These are phyloP conservation scores for Stagonosporopsis chrysanthemi DNA, from an alignment of 2,329 filamentous ascomycete species.

Conservation along the genomic window DNA sequence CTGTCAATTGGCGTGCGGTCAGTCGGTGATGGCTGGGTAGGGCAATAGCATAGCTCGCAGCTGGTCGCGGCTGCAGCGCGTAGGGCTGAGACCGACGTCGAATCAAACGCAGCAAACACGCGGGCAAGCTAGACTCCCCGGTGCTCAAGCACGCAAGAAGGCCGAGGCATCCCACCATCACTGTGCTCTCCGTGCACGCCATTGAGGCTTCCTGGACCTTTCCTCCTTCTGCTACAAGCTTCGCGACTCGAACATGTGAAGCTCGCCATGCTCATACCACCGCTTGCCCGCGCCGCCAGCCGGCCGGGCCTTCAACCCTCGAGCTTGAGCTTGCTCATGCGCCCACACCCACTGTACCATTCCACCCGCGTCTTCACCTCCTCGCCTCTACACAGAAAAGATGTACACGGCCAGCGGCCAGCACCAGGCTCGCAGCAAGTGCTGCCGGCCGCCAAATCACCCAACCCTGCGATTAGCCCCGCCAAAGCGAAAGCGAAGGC, in stretches of 20 bases:
- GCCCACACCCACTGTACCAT: conserved; percentile 30
- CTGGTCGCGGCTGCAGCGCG: conserved; percentile 12
- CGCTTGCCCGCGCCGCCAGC: conserved; percentile 45
- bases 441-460: conserved; percentile 24
- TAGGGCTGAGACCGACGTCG: conserved; percentile 18
- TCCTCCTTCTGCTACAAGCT: not conserved
- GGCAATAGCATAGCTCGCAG: conserved; percentile 13
- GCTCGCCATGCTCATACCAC: conserved; percentile 45
- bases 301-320: conserved; percentile 35
- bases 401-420: conserved; percentile 47
- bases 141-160: conserved; percentile 14
- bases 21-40: conserved; percentile 14
- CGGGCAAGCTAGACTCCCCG: conserved; percentile 16
- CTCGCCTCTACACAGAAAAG: conserved; percentile 54
- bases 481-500: conserved; percentile 32
- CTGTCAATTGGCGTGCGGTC: conserved; percentile 32
- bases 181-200: conserved; percentile 7
- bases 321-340: conserved; percentile 27
- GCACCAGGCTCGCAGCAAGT: conserved; percentile 35
- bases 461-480: conserved; percentile 30
- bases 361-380: conserved; percentile 54
- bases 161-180: conserved; percentile 22
- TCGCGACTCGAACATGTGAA: conserved; percentile 35
- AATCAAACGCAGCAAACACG: conserved; percentile 22
- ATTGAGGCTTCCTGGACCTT: conserved; percentile 19